Percentiles rank a stretch among this genome's conserved stretches.
Evolutionary conservation across 1,284 basidiomycete species (phyloP).

Genomic region (Puccinia hordei): DNA sequence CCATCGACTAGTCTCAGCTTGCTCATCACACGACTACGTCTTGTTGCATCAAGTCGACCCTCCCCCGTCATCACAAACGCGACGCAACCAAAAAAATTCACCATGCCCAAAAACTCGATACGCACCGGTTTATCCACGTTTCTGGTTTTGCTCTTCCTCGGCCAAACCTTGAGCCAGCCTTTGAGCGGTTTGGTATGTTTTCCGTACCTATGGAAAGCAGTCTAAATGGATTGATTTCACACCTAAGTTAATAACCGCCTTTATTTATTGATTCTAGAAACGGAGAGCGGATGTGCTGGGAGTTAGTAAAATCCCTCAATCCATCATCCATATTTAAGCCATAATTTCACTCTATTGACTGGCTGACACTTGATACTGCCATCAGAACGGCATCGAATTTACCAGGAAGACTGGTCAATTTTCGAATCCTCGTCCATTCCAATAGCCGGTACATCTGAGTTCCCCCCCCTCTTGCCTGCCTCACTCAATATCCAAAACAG

Average conservation of each 20-base stretch:
- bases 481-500: too few species aligned
- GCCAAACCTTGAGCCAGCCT: background rate
- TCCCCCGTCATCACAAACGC: conserved; percentile 8
- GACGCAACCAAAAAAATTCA: background rate
- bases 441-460: background rate
- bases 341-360: background rate
- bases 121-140: background rate
- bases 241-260: background rate
- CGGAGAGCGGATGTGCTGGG: background rate
- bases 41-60: background rate
- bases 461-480: too few species aligned
- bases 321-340: background rate
- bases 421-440: conserved; percentile 4
- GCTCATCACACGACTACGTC: background rate
- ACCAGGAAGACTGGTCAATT: background rate
- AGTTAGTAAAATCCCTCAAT: background rate
- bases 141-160: background rate
- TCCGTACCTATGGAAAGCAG: background rate
- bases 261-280: background rate
- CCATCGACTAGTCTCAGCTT: background rate
- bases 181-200: background rate
- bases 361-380: background rate
- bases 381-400: background rate
- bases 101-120: background rate
- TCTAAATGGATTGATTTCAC: background rate